Evolutionary conservation across 2,329 filamentous ascomycete species (phyloP), one percentile per base, ranked within the genome.

Genomic region (Aspergillus chevalieri): DNA sequence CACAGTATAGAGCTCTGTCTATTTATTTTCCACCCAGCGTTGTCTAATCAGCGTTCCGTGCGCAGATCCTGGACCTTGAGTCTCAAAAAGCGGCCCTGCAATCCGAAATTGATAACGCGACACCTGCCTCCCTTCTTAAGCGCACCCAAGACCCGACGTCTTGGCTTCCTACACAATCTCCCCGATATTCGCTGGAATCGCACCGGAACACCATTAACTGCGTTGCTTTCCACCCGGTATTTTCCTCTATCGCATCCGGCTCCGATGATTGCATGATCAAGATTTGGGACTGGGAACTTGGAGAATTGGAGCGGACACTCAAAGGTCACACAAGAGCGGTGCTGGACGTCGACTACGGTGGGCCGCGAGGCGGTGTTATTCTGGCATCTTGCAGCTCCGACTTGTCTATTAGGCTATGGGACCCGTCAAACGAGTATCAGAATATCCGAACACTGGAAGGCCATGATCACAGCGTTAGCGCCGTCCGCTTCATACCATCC

Each of bases 211-310:
- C 88, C 12, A 84, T 96, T 51, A 95, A 86, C 49, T 91, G 89
- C 62, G 84, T 96, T 50, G 91, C 91, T 14, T 96, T 96, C 65
- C 91, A 96, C 66, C 91, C 91, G 0, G 79, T 93, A 28, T 96
- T 95, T 70, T 92, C 89, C 8, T 92, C 88, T 4, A 77, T 96
- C 19, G 92, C 91, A 8, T 93, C 89, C 0, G 91, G 88, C 14
- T 94, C 90, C 7, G 91, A 95, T 67, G 92, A 96, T 68, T 87
- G 83, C 48, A 95, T 87, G 6, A 95, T 97, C 68, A 96, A 96
- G 64, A 91, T 96, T 48, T 96, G 91, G 91, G 91, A 96, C 64
- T 96, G 90, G 87, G 91, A 96, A 63, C 73, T 94, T 21, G 92
- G 92, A 44, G 91, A 96, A 69, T 77, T 95, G 3, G 91, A 96